These are phyloP conservation scores for Spergularia bocconei DNA, from an alignment of 148 eudicot species.

Conservation along the genomic window DNA sequence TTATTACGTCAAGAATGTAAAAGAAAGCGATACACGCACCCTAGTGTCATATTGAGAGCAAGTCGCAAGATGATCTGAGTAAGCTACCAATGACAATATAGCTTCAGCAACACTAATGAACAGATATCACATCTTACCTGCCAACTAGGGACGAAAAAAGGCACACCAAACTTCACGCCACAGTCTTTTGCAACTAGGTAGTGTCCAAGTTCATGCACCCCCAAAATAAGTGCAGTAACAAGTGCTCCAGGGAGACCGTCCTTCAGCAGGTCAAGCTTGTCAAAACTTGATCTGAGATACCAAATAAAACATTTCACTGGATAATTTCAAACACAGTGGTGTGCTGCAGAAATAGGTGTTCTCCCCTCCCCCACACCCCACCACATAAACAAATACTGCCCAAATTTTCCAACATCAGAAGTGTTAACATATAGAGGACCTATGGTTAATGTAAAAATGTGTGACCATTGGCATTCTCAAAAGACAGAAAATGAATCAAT, in stretches of 20 bases:
- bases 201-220: conserved; percentile 88
- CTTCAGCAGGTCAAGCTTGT: conserved; percentile 68
- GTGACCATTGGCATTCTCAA: background rate
- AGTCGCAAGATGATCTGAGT: background rate
- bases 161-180: conserved; percentile 87
- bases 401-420: background rate
- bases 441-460: background rate
- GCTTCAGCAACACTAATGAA: background rate
- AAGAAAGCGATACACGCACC: background rate
- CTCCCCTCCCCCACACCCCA: background rate
- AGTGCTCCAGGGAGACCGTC: conserved; percentile 91
- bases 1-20: background rate
- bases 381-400: background rate
- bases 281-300: conserved; percentile 71
- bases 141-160: conserved; percentile 96
- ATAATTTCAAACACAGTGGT: no score
- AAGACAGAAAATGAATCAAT: background rate
- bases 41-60: background rate
- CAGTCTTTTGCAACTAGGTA: conserved; percentile 57
- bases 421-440: background rate
- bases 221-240: conserved; percentile 81
- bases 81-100: background rate
- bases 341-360: no score
- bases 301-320: conserved; percentile 11
- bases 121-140: conserved; percentile 59